Percentiles rank a stretch among this genome's conserved stretches.
phyloP scores from a whole-genome alignment of 2,329 filamentous ascomycete species.

The Furcasterigmium sp. region DNA sequence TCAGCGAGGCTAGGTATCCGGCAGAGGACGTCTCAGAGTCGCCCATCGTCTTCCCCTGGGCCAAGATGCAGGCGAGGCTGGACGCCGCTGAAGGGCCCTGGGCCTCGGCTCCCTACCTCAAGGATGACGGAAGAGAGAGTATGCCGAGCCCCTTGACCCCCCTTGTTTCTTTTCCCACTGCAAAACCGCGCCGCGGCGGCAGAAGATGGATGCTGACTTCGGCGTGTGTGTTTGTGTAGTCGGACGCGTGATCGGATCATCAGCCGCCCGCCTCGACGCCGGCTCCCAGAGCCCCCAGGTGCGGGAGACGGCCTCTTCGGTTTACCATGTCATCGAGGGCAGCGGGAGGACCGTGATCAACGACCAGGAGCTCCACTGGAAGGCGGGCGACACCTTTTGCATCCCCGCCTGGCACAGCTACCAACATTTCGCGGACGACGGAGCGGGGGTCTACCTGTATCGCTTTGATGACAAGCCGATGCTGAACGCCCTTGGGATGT shows the following conservation, averaged over 20 bases:
- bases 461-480: constrained; percentile 51
- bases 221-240: too few species aligned
- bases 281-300: constrained; percentile 27
- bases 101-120: constrained; percentile 24
- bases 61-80: constrained; percentile 34
- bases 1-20: constrained; percentile 33
- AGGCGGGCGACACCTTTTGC: constrained; percentile 47
- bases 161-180: too few species aligned
- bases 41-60: constrained; percentile 44
- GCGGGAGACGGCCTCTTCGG: constrained; percentile 44
- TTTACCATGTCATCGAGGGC: constrained; percentile 48
- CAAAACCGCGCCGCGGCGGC: too few species aligned
- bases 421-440: constrained; percentile 35
- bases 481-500: constrained; percentile 45
- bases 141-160: constrained; percentile 3
- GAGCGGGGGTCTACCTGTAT: constrained; percentile 39
- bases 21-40: constrained; percentile 28
- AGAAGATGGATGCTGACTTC: neutral
- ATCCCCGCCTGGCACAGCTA: constrained; percentile 46
- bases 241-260: constrained; percentile 9
- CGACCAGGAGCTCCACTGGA: constrained; percentile 33
- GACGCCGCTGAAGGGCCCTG: constrained; percentile 24
- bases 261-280: constrained; percentile 36
- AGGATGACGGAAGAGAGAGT: constrained; percentile 23
- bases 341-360: constrained; percentile 33